Base-by-base conservation (phyloP, 2,329 filamentous ascomycete genomes). In the Alternaria sp. region DNA sequence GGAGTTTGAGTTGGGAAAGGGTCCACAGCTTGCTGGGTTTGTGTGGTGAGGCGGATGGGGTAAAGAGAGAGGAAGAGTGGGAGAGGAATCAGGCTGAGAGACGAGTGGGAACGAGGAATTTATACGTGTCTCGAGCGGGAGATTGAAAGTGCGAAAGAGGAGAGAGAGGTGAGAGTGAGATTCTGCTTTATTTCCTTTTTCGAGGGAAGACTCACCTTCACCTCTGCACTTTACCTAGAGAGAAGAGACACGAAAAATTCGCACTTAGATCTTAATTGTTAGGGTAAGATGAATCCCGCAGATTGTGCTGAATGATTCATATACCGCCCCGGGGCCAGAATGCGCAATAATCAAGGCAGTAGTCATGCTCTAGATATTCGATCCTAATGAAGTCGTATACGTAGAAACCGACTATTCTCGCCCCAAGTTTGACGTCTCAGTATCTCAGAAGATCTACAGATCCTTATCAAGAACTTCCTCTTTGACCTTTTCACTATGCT, bases 401-500 rank as follows among this genome's bases (percentile, higher is more conserved):
- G 14, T 37, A 37, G 33, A 37, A 37, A 37, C 33, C 33, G 33
- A 37, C 33, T 37, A 37, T n/a, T n/a, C 33, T n/a, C 33, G 33
- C 7, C 33, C 33, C 33, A 9, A 8, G 33, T n/a, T 9, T n/a
- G 15, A 9, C 15, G 33, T 37, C 33, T 37, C 15, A 9, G 33
- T 37, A n/a, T 37, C 33, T 9, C 33, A 37, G 33, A 37, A 37
- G 33, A 37, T n/a, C 15, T 37, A 37, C 33, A 18, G 25, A 14
- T 50, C 55, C 5, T 53, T 26, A 6, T 47, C 30, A 7, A 54
- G 15, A 21, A 26, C 10, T 33, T 70, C 62, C 21, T 61, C 28
- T 51, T 61, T 62, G 33, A 64, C 53, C 15, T 26, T 21, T 15
- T 3, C n/a, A 21, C 18, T 11, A 6, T 37, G 15, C 15, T 37